A percentile compares a stretch with the other conserved stretches of the same genome.
These are phyloP conservation scores for Trichoderma virens DNA, from an alignment of 495 filamentous ascomycete species.

Conservation along the genomic window DNA sequence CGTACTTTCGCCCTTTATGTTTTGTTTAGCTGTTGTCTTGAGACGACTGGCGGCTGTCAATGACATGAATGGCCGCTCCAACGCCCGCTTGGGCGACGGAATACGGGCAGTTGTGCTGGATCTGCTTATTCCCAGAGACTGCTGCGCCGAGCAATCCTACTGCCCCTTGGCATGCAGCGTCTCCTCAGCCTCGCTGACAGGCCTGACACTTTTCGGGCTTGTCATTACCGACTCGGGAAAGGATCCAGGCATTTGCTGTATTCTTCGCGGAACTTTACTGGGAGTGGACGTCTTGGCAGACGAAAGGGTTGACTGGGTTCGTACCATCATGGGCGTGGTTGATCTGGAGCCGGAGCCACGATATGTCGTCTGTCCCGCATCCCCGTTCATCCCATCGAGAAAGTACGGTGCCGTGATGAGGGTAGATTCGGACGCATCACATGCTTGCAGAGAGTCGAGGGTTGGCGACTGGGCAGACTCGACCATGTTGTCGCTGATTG, in stretches of 20 bases:
- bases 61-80: slow-evolving; percentile 33
- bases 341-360: slow-evolving; percentile 58
- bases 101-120: background rate
- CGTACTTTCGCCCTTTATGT: slow-evolving; percentile 33
- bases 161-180: background rate
- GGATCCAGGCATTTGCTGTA: slow-evolving; percentile 17
- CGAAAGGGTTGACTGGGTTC: slow-evolving; percentile 29
- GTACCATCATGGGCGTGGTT: slow-evolving; percentile 74
- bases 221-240: slow-evolving; percentile 6
- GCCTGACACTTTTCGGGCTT: slow-evolving; percentile 31
- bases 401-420: slow-evolving; percentile 71
- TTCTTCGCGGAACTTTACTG: background rate
- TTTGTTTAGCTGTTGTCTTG: slow-evolving; percentile 33
- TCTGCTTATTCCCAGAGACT: background rate
- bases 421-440: slow-evolving; percentile 77
- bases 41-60: slow-evolving; percentile 30
- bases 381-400: slow-evolving; percentile 70
- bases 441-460: slow-evolving; percentile 61
- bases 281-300: background rate
- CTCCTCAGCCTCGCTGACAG: slow-evolving; percentile 21
- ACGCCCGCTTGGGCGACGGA: slow-evolving; percentile 10
- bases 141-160: background rate
- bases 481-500: slow-evolving; percentile 58
- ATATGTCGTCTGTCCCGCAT: slow-evolving; percentile 47
- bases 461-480: slow-evolving; percentile 53